Base-by-base conservation (phyloP, 2,329 filamentous ascomycete species). In the Curvularia sp. region DNA sequence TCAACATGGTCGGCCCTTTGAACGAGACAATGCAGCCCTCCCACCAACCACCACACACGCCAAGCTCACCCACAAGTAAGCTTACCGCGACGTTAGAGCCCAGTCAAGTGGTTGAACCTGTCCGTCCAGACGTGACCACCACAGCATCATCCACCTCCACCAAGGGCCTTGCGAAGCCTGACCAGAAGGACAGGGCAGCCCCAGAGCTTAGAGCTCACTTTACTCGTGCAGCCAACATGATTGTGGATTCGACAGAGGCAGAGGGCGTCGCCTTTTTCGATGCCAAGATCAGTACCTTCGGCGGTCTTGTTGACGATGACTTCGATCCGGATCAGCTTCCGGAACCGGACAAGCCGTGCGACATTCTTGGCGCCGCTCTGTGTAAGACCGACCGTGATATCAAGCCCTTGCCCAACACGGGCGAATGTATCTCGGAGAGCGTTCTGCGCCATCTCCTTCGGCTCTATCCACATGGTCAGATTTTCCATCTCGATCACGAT, bases 241-340 rank as follows among this genome's bases (percentile, higher is more conserved):
- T 78, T n/a, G 68, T 75, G 0, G 73, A 77, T 45, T 71, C 73
- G 0, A 76, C 72, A 8, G 75, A 78, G 53, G 67, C 74, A 9
- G 75, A 77, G 43, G 76, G 76, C 12, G 72, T 68, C 3, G 66
- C 73, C 3, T 78, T 78, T 54, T 77, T 78, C 39, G 76, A 78
- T 46, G 75, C 74, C 3, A 74, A 76, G 48, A 68, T 78, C 39
- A 73, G 71, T 38, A 77, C 73, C 4, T 77, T 77, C 48, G 74
- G 74, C 10, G 74, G 70, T 12, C 67, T 76, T 5, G 73, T 77
- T 2, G 74, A 77, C 47, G 74, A 77, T 23, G 74, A 76, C 41
- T 67, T 75, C 18, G 55, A 68, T 19, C 64, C 69, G 3, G 74
- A 76, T 25, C 67, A 71, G 21, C 42, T 70, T 18, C 65, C 69